Conservation (phyloP, 208 protist species). For the Acanthamoeba royreba region DNA sequence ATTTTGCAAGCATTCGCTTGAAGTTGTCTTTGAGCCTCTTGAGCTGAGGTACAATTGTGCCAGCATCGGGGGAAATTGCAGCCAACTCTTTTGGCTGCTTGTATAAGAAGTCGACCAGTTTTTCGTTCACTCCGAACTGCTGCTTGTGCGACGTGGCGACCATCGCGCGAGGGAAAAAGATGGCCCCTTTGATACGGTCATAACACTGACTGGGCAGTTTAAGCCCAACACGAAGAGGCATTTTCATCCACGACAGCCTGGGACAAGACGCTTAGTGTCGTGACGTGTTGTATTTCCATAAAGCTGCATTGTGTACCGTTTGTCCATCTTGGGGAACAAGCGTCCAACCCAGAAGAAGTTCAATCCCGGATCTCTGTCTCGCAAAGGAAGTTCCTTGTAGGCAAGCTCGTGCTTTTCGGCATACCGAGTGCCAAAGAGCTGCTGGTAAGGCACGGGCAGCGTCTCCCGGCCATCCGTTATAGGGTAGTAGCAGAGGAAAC, state of each 20-base stretch:
- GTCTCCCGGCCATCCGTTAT: not conserved
- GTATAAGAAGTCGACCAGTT: not conserved
- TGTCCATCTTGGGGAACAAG: not conserved
- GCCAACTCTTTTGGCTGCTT: not conserved
- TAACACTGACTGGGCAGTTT: not conserved
- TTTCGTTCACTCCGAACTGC: not conserved
- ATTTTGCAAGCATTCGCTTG: not conserved
- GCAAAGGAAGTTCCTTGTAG: not conserved
- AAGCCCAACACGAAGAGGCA: not conserved
- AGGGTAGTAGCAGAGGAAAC: not conserved
- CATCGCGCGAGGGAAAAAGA: not conserved
- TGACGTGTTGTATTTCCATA: no score
- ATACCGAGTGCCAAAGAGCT: not conserved
- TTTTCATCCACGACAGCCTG: not conserved
- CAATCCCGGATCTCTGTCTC: not conserved
- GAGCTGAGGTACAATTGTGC: not conserved
- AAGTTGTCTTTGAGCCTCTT: not conserved
- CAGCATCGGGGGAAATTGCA: not conserved
- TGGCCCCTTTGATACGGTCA: not conserved
- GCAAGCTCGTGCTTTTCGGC: no score
- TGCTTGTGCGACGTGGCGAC: constrained; percentile 4
- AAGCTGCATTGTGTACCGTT: not conserved
- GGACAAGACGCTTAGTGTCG: not conserved
- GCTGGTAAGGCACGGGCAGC: not conserved
- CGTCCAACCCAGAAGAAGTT: constrained; percentile 13